Base-by-base conservation (phyloP, 352 stramenopile species). In the Elongisporangium prolatum region DNA sequence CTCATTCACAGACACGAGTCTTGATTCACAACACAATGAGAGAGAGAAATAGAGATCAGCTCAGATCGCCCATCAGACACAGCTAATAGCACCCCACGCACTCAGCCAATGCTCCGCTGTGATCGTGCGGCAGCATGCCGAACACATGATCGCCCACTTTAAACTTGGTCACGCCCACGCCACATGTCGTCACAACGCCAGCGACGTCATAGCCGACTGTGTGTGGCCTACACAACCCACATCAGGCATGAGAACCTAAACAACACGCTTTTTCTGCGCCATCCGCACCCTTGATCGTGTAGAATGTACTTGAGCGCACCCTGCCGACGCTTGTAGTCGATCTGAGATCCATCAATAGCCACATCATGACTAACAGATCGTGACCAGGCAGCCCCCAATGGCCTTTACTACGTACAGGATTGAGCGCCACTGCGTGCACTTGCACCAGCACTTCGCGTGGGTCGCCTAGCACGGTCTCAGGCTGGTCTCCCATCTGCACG, bases 271-370 rank as follows among this genome's bases (percentile, higher is more conserved):
- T n/a, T n/a, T 9, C 34, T 17, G 9, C 34, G 11, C 2, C 34
- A 17, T 44, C 10, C 34, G 34, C 34, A 44, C 34, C 34, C 34
- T 44, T 44, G 34, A 13, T 44, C 34, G 1, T 44, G 34, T 2
- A 44, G 11, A 44, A 44, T 44, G 34, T 44, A 44, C 63, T 92
- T 92, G 25, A 89, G 57, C 37, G 75, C 75, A 8, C 84, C 84
- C 57, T 93, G 74, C 5, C 84, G 80, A 20, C 80, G 71, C 67
- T 93, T 93, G 69, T 89, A 93, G 67, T 93, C 84, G 37, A 93
- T 70, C 83, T 92, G 58, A 44, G n/a, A 59, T 4, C 5, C 47
- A 51, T 2, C 2, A 56, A 37, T 4, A 57, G 4, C 60, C 38
- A 66, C 17, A 34, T 2, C 52, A 16, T 47, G n/a, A 44, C 21